A percentile compares a stretch with the other conserved stretches of the same genome.
These are phyloP conservation scores for Zanthoxylum bungeanum DNA, from an alignment of 345 rosid species.

Conservation along the genomic window DNA sequence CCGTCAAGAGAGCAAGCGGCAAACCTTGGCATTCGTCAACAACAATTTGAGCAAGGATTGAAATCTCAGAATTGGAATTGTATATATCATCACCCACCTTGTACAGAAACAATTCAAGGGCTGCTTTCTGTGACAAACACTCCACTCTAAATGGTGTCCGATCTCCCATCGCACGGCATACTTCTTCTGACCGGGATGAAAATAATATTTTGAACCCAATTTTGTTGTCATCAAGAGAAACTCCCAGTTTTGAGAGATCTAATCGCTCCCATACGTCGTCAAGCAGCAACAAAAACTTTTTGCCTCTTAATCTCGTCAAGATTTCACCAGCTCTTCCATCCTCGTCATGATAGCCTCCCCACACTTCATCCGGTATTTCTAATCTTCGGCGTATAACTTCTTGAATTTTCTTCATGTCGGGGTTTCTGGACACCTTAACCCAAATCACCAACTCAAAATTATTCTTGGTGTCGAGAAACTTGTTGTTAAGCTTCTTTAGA, in stretches of 20 bases:
- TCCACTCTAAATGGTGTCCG: constrained; percentile 10
- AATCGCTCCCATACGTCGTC: background rate
- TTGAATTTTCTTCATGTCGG: background rate
- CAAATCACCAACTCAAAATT: constrained; percentile 3
- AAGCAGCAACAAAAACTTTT: constrained; percentile 24
- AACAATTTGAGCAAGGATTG: constrained; percentile 9
- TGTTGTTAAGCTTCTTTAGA: background rate
- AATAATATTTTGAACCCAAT: constrained; percentile 24
- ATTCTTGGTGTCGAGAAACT: background rate
- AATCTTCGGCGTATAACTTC: background rate
- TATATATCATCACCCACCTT: constrained; percentile 16
- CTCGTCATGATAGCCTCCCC: background rate
- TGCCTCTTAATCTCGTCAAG: background rate
- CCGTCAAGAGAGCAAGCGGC: constrained; percentile 22
- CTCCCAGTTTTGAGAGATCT: constrained; percentile 6
- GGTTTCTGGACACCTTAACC: background rate
- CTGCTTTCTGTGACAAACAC: constrained; percentile 1
- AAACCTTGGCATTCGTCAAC: constrained; percentile 19
- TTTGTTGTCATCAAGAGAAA: constrained; percentile 9
- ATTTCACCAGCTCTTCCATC: background rate
- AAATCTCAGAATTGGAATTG: constrained; percentile 2
- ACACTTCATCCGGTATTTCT: background rate
- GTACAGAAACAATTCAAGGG: constrained; percentile 19
- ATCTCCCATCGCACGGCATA: constrained; percentile 29
- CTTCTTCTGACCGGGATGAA: constrained; percentile 22